Percentiles rank a stretch among this genome's conserved stretches.
These are phyloP conservation scores for Pharnaceum exiguum DNA, from an alignment of 148 eudicot genomes.

Conservation along the genomic window DNA sequence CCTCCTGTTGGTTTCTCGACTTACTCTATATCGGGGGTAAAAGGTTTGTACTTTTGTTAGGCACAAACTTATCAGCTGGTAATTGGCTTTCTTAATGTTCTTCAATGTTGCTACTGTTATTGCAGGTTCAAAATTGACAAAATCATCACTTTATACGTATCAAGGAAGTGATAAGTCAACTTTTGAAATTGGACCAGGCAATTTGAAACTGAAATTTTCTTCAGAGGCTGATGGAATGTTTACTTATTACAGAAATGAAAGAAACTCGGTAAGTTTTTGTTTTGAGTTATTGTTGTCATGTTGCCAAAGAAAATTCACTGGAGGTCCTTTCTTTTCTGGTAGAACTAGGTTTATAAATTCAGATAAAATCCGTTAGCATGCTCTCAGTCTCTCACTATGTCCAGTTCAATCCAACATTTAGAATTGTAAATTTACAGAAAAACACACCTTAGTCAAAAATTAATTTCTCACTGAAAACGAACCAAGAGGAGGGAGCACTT, in stretches of 20 bases:
- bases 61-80: neutral
- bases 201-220: conserved; percentile 42
- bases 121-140: conserved; percentile 40
- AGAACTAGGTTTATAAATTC: too few species aligned
- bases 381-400: too few species aligned
- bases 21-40: conserved; percentile 42
- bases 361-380: too few species aligned
- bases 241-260: conserved; percentile 34
- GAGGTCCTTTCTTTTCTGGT: neutral
- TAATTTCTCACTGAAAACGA: too few species aligned
- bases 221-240: conserved; percentile 41
- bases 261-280: conserved; percentile 44
- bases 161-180: conserved; percentile 30
- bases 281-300: neutral
- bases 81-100: conserved; percentile 3
- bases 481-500: too few species aligned
- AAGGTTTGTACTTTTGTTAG: conserved; percentile 33
- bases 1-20: conserved; percentile 85
- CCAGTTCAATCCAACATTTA: too few species aligned
- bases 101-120: conserved; percentile 2
- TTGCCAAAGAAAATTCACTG: too few species aligned
- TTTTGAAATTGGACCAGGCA: conserved; percentile 54
- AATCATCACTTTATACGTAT: conserved; percentile 35
- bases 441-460: too few species aligned
- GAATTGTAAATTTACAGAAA: too few species aligned